These are phyloP conservation scores for Coprinellus aureogranulatus DNA, from an alignment of 768 basidiomycete genomes.

Conservation along the genomic window DNA sequence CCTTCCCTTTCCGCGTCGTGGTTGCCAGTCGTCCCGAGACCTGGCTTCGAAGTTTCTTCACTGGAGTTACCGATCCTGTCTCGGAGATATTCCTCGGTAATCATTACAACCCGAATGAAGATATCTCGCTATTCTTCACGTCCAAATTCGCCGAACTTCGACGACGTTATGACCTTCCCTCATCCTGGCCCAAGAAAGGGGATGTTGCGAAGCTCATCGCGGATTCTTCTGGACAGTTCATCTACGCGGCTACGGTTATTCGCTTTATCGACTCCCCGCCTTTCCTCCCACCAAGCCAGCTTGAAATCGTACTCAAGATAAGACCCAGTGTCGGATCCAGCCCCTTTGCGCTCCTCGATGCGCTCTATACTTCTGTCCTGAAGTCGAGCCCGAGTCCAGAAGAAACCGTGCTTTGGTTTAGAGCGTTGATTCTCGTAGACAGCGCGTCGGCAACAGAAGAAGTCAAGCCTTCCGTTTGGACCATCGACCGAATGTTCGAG, in stretches of 20 bases:
- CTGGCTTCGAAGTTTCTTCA: background rate
- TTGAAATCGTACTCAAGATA: background rate
- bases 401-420: background rate
- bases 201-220: background rate
- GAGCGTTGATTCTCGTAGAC: background rate
- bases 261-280: background rate
- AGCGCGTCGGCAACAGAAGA: background rate
- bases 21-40: conserved; percentile 3
- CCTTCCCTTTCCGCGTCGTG: conserved; percentile 1
- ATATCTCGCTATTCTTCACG: background rate
- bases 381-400: background rate
- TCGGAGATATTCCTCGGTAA: background rate
- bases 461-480: too few species aligned
- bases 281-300: background rate
- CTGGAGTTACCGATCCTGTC: too few species aligned
- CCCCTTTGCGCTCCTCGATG: background rate
- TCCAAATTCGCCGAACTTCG: background rate
- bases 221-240: conserved; percentile 3
- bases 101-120: background rate
- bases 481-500: too few species aligned
- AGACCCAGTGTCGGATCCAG: background rate
- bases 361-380: background rate
- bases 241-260: conserved; percentile 3
- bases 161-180: background rate
- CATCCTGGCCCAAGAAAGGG: background rate